These are phyloP conservation scores for Candida maris DNA, from an alignment of 805 yeast species.

Conservation along the genomic window DNA sequence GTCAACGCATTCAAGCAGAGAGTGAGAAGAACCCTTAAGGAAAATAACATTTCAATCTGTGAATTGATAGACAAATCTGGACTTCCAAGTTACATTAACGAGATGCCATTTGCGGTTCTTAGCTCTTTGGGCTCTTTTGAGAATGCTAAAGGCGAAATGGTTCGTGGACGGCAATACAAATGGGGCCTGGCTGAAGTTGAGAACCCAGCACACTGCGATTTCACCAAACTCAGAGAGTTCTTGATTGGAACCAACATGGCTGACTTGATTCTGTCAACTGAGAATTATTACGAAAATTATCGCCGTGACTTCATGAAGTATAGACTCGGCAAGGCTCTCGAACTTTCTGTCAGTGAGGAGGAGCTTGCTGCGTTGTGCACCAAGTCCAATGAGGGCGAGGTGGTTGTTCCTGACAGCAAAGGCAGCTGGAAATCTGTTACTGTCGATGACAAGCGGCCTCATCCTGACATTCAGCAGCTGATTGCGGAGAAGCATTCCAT, in stretches of 20 bases:
- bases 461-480: conserved; percentile 28
- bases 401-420: conserved; percentile 22
- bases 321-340: conserved; percentile 29
- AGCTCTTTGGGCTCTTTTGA: conserved; percentile 54
- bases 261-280: conserved; percentile 74
- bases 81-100: conserved; percentile 32
- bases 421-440: conserved; percentile 25
- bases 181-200: conserved; percentile 92
- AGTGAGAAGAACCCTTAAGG: conserved; percentile 47
- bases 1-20: conserved; percentile 48
- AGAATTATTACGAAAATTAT: conserved; percentile 69
- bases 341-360: conserved; percentile 18
- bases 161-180: conserved; percentile 70
- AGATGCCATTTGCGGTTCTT: conserved; percentile 69
- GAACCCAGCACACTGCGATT: conserved; percentile 75
- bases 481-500: conserved; percentile 28
- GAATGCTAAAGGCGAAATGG: conserved; percentile 43
- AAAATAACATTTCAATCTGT: conserved; percentile 57
- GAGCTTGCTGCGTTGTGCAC: conserved; percentile 19
- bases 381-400: conserved; percentile 18
- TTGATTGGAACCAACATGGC: conserved; percentile 69
- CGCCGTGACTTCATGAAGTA: conserved; percentile 51
- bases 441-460: conserved; percentile 13
- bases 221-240: conserved; percentile 56
- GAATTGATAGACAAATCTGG: conserved; percentile 41